Base-by-base conservation (phyloP, 352 stramenopile species). In the Pythium coloratum region DNA sequence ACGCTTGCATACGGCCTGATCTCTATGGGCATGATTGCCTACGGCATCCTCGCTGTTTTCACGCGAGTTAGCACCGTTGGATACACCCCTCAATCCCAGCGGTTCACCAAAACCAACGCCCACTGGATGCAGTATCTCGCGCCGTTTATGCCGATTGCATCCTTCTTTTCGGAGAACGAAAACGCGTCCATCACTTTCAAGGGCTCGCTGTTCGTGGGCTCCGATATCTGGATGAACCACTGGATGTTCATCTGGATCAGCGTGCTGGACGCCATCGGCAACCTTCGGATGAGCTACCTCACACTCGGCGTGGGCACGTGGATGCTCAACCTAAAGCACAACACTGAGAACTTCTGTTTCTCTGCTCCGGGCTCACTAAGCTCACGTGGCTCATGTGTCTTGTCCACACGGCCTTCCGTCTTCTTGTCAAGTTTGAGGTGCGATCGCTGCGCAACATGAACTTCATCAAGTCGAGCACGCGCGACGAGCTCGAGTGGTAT, bases 181-280 rank as follows among this genome's bases (percentile, higher is more conserved):
- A 75, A 71, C 16, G 33, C 69, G 0, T 75, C 86, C 1, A 80
- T 90, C 46, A 63, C 69, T 1, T 87, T 88, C 67, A 85, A 87
- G 34, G 81, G 79, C 32, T 72, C 70, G 50, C 53, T 80, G 7
- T 64, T 90, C 40, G 81, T 87, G 73, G 81, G 76, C 1, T 90
- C 81, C 0, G 79, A 88, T 51, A 69, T 86, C 6, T 88, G 81
- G 79, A 86, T 90, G 64, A 90, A 90, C 66, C 79, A 90, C 56
- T 88, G 81, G 81, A 66, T 88, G 0, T 90, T 88, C 64, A 87
- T 88, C 8, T 42, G 72, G 8, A 55, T 88, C 2, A 88, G 81
- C 59, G 77, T 87, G 9, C 53, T 87, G 36, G 80, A 90, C n/a
- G 72, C 77, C 6, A 57, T 88, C 12, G 64, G 74, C 2, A 87